Percentiles rank a stretch among this genome's conserved stretches.
phyloP scores from a whole-genome alignment of 768 basidiomycete genomes.

The Rossbeevera mucosa region DNA sequence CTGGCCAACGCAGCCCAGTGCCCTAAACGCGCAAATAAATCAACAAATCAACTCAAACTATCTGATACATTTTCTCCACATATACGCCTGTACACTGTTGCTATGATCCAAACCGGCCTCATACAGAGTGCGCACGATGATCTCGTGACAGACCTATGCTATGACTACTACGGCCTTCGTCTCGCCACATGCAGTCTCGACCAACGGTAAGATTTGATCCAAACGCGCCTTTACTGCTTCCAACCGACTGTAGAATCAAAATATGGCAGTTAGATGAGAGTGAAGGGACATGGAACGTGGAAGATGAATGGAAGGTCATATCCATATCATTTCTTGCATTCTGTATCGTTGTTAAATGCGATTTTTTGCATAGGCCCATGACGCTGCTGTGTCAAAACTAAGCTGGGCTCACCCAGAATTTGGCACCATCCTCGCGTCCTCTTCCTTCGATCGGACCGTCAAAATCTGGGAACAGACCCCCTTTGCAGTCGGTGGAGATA shows the following conservation, averaged over 20 bases:
- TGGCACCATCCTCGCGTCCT: constrained; percentile 80
- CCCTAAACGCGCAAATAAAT: background rate
- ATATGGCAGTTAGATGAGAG: constrained; percentile 75
- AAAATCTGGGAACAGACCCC: constrained; percentile 83
- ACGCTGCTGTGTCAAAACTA: constrained; percentile 79
- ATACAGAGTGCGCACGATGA: constrained; percentile 77
- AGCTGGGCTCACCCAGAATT: constrained; percentile 94
- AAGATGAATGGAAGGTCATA: constrained; percentile 89
- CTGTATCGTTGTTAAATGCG: background rate
- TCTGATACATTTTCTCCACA: background rate
- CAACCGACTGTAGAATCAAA: constrained; percentile 54
- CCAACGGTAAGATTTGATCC: constrained; percentile 51
- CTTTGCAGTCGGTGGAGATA: constrained; percentile 26
- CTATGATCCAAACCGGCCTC: constrained; percentile 76
- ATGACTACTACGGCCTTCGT: constrained; percentile 84
- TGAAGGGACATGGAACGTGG: constrained; percentile 69
- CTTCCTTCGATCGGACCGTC: constrained; percentile 86
- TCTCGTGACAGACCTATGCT: constrained; percentile 79
- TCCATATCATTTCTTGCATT: background rate
- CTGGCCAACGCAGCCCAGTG: background rate
- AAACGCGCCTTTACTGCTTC: constrained; percentile 8
- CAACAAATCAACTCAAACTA: background rate
- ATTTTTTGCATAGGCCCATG: constrained; percentile 73
- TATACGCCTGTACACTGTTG: background rate
- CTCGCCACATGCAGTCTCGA: constrained; percentile 81